Percentiles rank a stretch among this genome's conserved stretches.
Evolutionary conservation across 2,329 filamentous ascomycete species (phyloP).

Genomic region (Nothophoma quercina): DNA sequence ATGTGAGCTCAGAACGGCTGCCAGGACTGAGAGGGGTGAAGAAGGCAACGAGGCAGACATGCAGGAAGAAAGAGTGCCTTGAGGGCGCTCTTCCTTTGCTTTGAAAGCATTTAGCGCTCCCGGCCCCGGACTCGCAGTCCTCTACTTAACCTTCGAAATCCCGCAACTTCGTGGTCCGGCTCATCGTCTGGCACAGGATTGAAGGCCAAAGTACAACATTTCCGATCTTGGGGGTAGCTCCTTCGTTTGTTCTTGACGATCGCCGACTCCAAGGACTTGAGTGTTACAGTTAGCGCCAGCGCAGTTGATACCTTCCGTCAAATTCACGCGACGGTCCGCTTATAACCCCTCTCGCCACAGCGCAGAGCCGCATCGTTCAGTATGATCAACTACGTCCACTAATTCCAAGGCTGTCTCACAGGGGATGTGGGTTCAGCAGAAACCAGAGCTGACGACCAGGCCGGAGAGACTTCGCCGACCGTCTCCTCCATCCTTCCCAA

Average conservation of each 20-base stretch:
- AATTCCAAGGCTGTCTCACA: background rate
- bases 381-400: background rate
- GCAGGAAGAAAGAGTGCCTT: slow-evolving; percentile 25
- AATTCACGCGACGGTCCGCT: slow-evolving; percentile 19
- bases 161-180: slow-evolving; percentile 14
- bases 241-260: background rate
- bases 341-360: slow-evolving; percentile 23
- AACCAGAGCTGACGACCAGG: background rate
- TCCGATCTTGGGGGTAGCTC: background rate
- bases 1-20: slow-evolving; percentile 19
- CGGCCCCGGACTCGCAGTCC: slow-evolving; percentile 15
- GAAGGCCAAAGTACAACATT: background rate
- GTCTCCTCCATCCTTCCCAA: slow-evolving; percentile 7
- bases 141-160: slow-evolving; percentile 32
- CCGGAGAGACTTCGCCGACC: slow-evolving; percentile 1
- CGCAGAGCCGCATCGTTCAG: slow-evolving; percentile 31
- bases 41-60: slow-evolving; percentile 27
- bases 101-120: slow-evolving; percentile 15
- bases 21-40: slow-evolving; percentile 3
- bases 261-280: background rate
- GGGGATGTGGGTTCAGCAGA: background rate
- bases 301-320: background rate
- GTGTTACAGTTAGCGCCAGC: slow-evolving; percentile 2
- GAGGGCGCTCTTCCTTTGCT: slow-evolving; percentile 7
- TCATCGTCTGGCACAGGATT: background rate